Evolutionary conservation across 192 early-diverging fungal species (phyloP), one percentile per base, ranked within the genome.

Genomic region (Linnemannia elongata): DNA sequence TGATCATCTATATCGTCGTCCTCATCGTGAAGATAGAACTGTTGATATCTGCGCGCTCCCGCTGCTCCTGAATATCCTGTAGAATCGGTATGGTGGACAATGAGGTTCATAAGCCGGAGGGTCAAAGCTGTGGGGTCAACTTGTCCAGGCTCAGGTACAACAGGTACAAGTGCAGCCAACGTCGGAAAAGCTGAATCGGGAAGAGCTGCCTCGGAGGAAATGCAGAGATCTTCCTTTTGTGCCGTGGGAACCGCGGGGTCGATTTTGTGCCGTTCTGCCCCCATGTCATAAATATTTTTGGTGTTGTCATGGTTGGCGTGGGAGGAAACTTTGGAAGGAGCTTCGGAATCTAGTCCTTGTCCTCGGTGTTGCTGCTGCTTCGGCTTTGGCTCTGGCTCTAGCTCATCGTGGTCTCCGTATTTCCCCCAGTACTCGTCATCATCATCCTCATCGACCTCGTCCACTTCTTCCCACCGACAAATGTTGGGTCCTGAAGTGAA

Each of bases 391-490:
- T 20, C 49, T 76, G 70, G 10, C 10, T 70, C 35, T 73, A 74
- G 74, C n/a, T 75, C 75, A n/a, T 77, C 49, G 4, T 47, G 52
- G 69, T 74, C 69, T 9, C 63, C 27, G n/a, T 87, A 87, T 76
- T 87, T 87, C 35, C 60, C 39, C 85, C 85, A 87, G 72, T 87
- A 87, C n/a, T 81, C 79, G 6, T 87, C 80, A 38, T 82, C 81
- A 2, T 78, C 79, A 1, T 80, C 79, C 4, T 87, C 85, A 3
- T 75, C 84, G 24, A 74, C 78, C 22, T 41, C 57, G 1, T 71
- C 54, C 22, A 35, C 57, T 15, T 47, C 27, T 4, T 33, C 60
- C 60, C 69, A 73, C 24, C 27, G 38, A 30, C 54, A 39, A 6
- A 30, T 22, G 60, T 39, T 72, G 55, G 47, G 39, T 20, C n/a